Base-by-base conservation (phyloP, 352 stramenopile species). In the Phytopythium helicoides region DNA sequence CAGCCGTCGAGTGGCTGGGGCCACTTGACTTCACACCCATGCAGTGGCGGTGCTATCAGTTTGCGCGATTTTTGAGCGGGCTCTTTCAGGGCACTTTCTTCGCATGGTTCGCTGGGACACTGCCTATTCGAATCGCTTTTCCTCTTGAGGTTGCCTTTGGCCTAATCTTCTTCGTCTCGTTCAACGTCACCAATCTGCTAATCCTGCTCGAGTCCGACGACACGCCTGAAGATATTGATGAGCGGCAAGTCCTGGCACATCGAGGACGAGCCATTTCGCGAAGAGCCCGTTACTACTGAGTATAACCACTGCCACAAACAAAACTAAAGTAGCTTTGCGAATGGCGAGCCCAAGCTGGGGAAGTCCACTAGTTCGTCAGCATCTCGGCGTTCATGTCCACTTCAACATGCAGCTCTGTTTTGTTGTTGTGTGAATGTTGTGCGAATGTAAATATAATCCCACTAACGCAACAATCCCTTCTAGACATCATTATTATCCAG, bases 131-230 rank as follows among this genome's bases (percentile, higher is more conserved):
- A 18, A 38, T 58, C 5, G 74, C 60, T n/a, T 71, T 77, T 33
- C 64, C 70, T 1, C 48, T 71, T 8, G 72, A 73, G 14, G 18
- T 75, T 3, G 55, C 19, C 6, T 21, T 79, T 2, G 64, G 58
- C 16, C 8, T 68, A 0, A 14, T 71, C 33, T 84, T 84, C 47
- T 77, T 87, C 48, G 47, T 64, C 4, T 39, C 69, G 2, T 87
- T 87, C 56, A 86, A 81, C 54, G 25, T 69, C 58, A 80, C 70
- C 26, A 87, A 87, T 48, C 51, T 78, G n/a, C 51, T 86, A 40
- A 72, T 84, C 11, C 34, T 87, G 23, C 48, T 81, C 23, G 71
- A 87, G 60, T 60, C 59, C 14, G 67, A 76, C 14, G 54, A 64
- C n/a, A 33, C 23, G 3, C 31, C 65, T 23, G 47, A 57, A 39